Evolutionary conservation across 805 yeast species (phyloP), one percentile per base, ranked within the genome.

Genomic region (Nakazawaea holstii): DNA sequence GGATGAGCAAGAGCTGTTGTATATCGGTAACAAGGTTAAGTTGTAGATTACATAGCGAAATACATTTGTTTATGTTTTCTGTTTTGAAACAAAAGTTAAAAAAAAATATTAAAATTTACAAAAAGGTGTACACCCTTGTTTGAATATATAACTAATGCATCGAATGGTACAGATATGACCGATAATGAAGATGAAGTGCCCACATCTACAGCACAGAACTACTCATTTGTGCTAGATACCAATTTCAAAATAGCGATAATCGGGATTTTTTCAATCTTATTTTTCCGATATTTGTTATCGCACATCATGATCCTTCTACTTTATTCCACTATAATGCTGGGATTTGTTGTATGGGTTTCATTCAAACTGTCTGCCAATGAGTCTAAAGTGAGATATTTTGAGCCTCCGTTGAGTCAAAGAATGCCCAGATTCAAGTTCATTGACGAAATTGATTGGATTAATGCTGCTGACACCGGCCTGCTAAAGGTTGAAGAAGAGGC

Each of bases 361-460:
- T 41, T 41, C 30, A 31, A 31, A 20, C 44, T 41, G 44, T 24
- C 26, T 14, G 11, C 37, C 8, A 5, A 14, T 5, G 44, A 41
- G 11, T 13, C 37, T 11, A 7, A n/a, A 20, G 3, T 5, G 5
- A 20, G 24, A 9, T n/a, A 39, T 30, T 6, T 4, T 6, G n/a
- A 38, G 26, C 6, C 41, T 11, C 32, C 17, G 2, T 28, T 37
- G 24, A 24, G 31, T 4, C 14, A 43, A 7, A 35, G 26, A 39
- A 55, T 59, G 39, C 60, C 60, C 11, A 49, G 58, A 32, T 37
- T 65, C 28, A 41, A 43, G 15, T 66, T 65, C 55, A 61, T 67
- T 0, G 49, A 46, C 14, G 32, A 42, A 1, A 53, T 51, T 1
- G 59, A 60, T 35, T 72, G 76, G 77, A 35, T 29, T 27, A 27